Evolutionary conservation across 257 asterid species (phyloP).

Genomic region (Solanum bulbocastanum): DNA sequence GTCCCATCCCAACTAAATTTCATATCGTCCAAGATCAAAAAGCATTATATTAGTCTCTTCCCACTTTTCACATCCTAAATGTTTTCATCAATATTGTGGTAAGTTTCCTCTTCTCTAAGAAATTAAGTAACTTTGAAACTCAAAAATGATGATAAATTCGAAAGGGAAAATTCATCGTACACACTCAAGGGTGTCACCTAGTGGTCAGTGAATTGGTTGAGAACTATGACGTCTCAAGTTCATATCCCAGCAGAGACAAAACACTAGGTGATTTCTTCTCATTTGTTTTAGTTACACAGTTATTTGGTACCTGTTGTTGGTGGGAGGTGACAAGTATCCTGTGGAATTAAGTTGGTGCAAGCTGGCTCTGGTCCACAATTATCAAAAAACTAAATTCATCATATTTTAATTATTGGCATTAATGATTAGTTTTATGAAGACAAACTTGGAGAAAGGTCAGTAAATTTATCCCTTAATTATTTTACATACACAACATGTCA

Average conservation of each 20-base stretch:
- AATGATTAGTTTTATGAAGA: background rate
- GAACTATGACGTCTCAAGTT: background rate
- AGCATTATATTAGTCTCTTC: background rate
- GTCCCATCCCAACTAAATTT: background rate
- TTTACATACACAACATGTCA: background rate
- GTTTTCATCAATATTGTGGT: background rate
- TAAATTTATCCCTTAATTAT: background rate
- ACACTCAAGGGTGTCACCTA: background rate
- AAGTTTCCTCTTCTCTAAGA: background rate
- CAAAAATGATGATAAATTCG: background rate
- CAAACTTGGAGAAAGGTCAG: background rate
- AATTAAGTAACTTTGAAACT: background rate
- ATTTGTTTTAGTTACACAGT: background rate
- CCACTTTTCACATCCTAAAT: background rate
- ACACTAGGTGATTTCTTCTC: background rate
- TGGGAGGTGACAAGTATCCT: background rate
- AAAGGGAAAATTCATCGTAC: background rate
- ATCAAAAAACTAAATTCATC: no score
- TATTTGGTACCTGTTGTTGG: background rate
- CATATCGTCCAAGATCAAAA: background rate
- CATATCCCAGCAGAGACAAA: background rate
- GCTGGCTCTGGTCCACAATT: background rate
- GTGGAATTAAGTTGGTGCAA: background rate
- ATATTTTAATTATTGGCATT: background rate
- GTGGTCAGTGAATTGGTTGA: background rate